These are phyloP conservation scores for Solanum boliviense DNA, from an alignment of 257 asterid genomes.

Conservation along the genomic window DNA sequence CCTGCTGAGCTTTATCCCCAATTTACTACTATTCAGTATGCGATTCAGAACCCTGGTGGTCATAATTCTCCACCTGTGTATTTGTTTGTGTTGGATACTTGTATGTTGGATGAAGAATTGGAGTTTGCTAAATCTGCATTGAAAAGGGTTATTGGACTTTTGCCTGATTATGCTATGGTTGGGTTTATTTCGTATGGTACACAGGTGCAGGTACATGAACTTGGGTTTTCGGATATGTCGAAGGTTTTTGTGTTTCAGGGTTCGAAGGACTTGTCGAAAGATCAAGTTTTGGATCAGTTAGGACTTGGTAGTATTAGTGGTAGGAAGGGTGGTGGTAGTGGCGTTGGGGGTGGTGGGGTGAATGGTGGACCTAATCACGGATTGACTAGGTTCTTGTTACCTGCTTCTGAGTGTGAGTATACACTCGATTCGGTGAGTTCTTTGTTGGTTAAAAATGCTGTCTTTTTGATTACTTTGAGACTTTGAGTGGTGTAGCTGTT, in stretches of 20 bases:
- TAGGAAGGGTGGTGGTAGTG: slow-evolving; percentile 40
- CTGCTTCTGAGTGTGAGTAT: slow-evolving; percentile 88
- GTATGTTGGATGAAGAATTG: slow-evolving; percentile 89
- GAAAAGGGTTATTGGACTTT: slow-evolving; percentile 75
- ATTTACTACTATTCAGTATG: slow-evolving; percentile 66
- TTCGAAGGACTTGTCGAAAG: slow-evolving; percentile 63
- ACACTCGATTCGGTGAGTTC: slow-evolving; percentile 52
- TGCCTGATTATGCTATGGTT: slow-evolving; percentile 93
- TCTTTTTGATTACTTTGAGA: background rate
- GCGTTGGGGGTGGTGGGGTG: slow-evolving; percentile 34
- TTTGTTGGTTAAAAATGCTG: background rate
- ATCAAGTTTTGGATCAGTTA: slow-evolving; percentile 89
- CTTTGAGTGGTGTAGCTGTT: background rate
- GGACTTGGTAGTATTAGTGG: slow-evolving; percentile 33
- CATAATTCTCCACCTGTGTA: slow-evolving; percentile 16
- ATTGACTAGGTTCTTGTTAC: slow-evolving; percentile 66
- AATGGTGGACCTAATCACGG: slow-evolving; percentile 25
- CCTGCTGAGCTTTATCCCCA: slow-evolving; percentile 91
- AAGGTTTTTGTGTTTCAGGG: slow-evolving; percentile 89
- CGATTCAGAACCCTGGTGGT: slow-evolving; percentile 10
- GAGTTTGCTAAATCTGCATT: slow-evolving; percentile 72
- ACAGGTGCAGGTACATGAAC: slow-evolving; percentile 94
- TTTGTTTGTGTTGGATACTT: slow-evolving; percentile 82
- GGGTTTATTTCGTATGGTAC: slow-evolving; percentile 93
- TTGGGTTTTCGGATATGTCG: slow-evolving; percentile 80